These are phyloP conservation scores for Aspergillus versicolor DNA, from an alignment of 2,329 filamentous ascomycete genomes.

Conservation along the genomic window DNA sequence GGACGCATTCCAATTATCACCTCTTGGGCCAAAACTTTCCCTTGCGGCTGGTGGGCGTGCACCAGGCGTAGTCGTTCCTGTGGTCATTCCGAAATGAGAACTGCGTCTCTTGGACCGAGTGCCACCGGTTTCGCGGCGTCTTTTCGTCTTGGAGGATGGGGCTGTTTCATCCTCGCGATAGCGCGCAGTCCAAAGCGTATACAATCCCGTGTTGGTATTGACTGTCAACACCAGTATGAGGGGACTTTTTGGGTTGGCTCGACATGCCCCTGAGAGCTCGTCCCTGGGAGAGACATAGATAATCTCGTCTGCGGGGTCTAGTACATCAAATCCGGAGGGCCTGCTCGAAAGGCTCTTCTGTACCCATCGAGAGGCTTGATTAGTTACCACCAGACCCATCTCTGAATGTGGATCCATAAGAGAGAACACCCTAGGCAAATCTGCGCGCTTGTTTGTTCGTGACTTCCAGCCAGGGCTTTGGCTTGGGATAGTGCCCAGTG, in stretches of 20 bases:
- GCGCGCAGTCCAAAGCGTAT: constrained; percentile 80
- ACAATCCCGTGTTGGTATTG: constrained; percentile 72
- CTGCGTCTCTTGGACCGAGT: constrained; percentile 67
- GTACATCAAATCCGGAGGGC: constrained; percentile 51
- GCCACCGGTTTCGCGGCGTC: constrained; percentile 56
- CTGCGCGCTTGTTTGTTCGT: constrained; percentile 56
- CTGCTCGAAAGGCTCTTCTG: constrained; percentile 27
- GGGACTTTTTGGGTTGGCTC: constrained; percentile 44
- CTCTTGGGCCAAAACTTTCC: constrained; percentile 69
- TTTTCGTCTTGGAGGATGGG: constrained; percentile 42
- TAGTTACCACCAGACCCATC: constrained; percentile 75
- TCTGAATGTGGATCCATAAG: constrained; percentile 84
- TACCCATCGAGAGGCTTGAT: constrained; percentile 33
- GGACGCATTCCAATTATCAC: constrained; percentile 44
- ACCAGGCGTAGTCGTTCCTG: constrained; percentile 74
- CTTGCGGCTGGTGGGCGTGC: constrained; percentile 63
- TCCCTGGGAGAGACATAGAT: constrained; percentile 74
- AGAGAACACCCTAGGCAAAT: constrained; percentile 68
- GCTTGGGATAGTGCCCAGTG: constrained; percentile 49
- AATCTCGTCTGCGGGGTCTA: constrained; percentile 78
- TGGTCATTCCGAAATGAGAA: constrained; percentile 62
- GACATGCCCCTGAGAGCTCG: constrained; percentile 31
- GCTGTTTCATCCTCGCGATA: constrained; percentile 69
- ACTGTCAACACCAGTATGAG: constrained; percentile 77
- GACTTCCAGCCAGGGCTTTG: constrained; percentile 56